Evolutionary conservation across 129 eudicot genomes (phyloP).

Genomic region (Glebionis coronaria): DNA sequence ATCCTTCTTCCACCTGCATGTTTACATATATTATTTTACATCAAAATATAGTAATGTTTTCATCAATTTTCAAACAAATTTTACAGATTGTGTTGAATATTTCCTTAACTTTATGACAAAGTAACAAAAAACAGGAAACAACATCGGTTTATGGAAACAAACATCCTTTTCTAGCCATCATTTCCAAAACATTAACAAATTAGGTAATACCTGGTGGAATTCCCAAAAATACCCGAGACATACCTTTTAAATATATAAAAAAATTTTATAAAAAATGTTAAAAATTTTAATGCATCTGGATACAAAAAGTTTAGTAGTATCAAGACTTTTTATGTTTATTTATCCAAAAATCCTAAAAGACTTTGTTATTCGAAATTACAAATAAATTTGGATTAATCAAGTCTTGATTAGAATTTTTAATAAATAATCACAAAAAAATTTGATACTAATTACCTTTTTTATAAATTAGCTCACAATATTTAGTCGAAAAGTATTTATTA

Average conservation of each 20-base stretch:
- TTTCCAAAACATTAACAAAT: slow-evolving; percentile 33
- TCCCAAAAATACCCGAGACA: slow-evolving; percentile 36
- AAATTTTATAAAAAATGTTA: too few species aligned
- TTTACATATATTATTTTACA: neutral
- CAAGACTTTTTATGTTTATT: too few species aligned
- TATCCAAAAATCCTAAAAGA: too few species aligned
- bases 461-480: too few species aligned
- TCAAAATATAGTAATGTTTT: neutral
- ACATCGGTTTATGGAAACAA: slow-evolving; percentile 30
- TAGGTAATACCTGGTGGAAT: slow-evolving; percentile 26
- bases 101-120: slow-evolving; percentile 21
- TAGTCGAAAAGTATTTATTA: too few species aligned
- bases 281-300: too few species aligned
- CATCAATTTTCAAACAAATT: neutral
- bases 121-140: slow-evolving; percentile 25
- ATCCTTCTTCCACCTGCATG: slow-evolving; percentile 91
- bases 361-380: too few species aligned
- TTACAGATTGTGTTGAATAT: slow-evolving; percentile 2
- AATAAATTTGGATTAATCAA: too few species aligned
- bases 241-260: slow-evolving; percentile 6
- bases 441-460: too few species aligned
- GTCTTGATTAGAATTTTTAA: too few species aligned
- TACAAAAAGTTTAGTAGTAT: too few species aligned
- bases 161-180: slow-evolving; percentile 41
- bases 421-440: too few species aligned